These are phyloP conservation scores for Chaetomium fimeti DNA, from an alignment of 495 filamentous ascomycete genomes.

Conservation along the genomic window DNA sequence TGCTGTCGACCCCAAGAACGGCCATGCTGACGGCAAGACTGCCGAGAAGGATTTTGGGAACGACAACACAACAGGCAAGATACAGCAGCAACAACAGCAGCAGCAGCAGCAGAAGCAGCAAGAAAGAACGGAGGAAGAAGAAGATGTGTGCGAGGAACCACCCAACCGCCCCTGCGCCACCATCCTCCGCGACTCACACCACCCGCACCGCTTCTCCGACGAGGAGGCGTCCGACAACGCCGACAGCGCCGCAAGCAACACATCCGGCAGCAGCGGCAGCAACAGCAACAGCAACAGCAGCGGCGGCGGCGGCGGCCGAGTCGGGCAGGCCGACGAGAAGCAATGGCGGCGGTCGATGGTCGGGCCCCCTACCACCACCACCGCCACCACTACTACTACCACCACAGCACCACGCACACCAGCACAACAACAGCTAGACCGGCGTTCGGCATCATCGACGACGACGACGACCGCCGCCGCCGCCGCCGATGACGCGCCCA, in stretches of 20 bases:
- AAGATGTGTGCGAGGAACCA: background rate
- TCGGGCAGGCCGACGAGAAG: constrained; percentile 48
- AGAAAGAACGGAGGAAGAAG: background rate
- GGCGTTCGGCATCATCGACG: background rate
- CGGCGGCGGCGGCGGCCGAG: constrained; percentile 10
- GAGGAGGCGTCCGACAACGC: background rate
- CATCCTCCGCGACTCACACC: background rate
- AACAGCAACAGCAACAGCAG: constrained; percentile 16
- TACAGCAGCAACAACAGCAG: background rate
- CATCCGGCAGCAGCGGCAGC: background rate
- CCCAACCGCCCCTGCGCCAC: background rate
- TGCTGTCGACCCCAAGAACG: constrained; percentile 40
- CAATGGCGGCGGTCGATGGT: constrained; percentile 43
- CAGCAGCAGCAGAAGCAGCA: background rate
- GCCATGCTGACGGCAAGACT: background rate
- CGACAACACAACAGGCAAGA: background rate
- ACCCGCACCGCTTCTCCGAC: background rate
- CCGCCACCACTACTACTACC: constrained; percentile 25
- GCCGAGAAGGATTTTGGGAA: background rate
- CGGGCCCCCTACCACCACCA: background rate
- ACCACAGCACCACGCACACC: constrained; percentile 8
- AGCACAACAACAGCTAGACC: constrained; percentile 34
- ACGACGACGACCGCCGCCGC: too few relatives aligned
- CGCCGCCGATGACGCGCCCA: constrained; percentile 40
- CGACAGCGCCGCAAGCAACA: background rate